Percentiles rank a stretch among this genome's conserved stretches.
phyloP scores from a whole-genome alignment of 1,284 basidiomycete species.

The Apiotrichum mycotoxinovorans region DNA sequence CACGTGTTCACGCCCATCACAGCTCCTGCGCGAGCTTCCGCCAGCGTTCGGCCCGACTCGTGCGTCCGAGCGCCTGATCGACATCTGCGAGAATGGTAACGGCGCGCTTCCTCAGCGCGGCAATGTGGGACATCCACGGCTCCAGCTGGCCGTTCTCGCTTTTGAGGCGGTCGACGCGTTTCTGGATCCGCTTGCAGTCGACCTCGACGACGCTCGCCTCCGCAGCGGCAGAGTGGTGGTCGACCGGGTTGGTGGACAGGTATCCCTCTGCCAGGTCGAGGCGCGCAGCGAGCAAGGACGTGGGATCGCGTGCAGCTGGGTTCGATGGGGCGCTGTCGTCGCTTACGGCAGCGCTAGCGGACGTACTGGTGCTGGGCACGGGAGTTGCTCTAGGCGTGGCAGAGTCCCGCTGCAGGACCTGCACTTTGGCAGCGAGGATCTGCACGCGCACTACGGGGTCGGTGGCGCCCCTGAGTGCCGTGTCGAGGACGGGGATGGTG shows the following conservation, averaged over 20 bases:
- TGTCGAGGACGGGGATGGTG: conserved; percentile 13
- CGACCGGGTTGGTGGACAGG: conserved; percentile 11
- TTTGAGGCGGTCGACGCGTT: neutral
- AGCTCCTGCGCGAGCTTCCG: conserved; percentile 8
- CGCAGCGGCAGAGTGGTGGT: conserved; percentile 22
- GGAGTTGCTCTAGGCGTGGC: neutral
- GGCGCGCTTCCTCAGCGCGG: conserved; percentile 19
- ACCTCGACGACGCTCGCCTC: conserved; percentile 27
- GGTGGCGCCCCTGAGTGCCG: conserved; percentile 1
- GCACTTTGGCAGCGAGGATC: conserved; percentile 33
- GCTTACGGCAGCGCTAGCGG: neutral
- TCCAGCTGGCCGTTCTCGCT: neutral
- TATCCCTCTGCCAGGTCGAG: conserved; percentile 28
- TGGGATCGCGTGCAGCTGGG: conserved; percentile 2
- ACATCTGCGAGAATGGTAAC: conserved; percentile 22
- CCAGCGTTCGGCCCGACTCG: conserved; percentile 23
- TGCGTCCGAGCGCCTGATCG: conserved; percentile 30
- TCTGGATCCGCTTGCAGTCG: conserved; percentile 16
- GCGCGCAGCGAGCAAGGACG: conserved; percentile 19
- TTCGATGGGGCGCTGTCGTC: neutral
- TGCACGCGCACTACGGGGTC: conserved; percentile 23
- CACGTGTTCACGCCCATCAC: neutral
- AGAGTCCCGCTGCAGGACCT: conserved; percentile 19
- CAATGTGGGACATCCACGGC: conserved; percentile 7
- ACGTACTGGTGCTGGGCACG: neutral